A percentile compares a stretch with the other conserved stretches of the same genome.
These are phyloP conservation scores for Leccinum sublutescens DNA, from an alignment of 768 basidiomycete species.

Conservation along the genomic window DNA sequence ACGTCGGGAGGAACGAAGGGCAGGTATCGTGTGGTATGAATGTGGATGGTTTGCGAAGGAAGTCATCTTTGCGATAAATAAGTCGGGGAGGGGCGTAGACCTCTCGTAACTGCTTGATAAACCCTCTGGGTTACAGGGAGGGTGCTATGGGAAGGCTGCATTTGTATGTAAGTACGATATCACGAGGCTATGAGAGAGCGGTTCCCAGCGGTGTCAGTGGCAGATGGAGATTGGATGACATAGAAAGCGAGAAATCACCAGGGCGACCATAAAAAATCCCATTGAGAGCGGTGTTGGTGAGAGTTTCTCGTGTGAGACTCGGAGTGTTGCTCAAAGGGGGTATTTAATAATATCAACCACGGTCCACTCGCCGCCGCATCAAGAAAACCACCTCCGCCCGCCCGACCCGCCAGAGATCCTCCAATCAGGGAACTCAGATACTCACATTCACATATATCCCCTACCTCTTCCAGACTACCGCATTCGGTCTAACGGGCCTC, in stretches of 20 bases:
- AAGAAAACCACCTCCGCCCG: conserved; percentile 22
- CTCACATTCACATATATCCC: conserved; percentile 36
- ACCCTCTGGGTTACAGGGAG: not conserved
- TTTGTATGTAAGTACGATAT: not conserved
- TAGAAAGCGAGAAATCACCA: conserved; percentile 26
- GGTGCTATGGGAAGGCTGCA: not conserved
- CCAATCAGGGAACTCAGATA: conserved; percentile 61
- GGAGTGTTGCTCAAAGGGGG: too few relatives aligned
- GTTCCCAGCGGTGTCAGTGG: conserved; percentile 19
- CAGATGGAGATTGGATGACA: not conserved
- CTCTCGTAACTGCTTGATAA: not conserved
- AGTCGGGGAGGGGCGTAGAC: not conserved
- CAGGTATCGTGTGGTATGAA: conserved; percentile 13
- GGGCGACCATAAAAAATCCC: conserved; percentile 17
- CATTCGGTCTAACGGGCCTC: conserved; percentile 93
- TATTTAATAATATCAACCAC: too few relatives aligned
- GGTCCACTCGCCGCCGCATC: too few relatives aligned
- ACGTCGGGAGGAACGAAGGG: conserved; percentile 36
- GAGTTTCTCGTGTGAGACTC: too few relatives aligned
- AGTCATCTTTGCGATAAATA: conserved; percentile 35
- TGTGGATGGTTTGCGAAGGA: conserved; percentile 42
- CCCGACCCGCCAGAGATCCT: conserved; percentile 75
- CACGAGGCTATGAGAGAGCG: conserved; percentile 21
- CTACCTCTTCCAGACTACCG: conserved; percentile 78
- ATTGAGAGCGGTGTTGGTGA: too few relatives aligned